Percentiles rank a stretch among this genome's conserved stretches.
phyloP scores from a whole-genome alignment of 2,329 filamentous ascomycete species.

The Epichloe aotearoae region DNA sequence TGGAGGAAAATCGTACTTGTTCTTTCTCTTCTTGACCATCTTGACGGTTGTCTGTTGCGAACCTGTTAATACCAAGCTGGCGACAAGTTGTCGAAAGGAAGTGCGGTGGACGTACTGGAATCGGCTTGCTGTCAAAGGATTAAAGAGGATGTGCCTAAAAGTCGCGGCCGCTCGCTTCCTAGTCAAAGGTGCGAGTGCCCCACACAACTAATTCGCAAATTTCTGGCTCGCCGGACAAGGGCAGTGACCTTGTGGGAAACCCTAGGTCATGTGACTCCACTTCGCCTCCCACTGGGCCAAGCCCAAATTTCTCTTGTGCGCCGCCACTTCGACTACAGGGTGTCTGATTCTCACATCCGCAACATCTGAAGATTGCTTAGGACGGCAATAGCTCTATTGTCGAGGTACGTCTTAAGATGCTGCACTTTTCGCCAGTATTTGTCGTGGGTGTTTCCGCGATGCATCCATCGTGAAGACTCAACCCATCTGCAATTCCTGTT shows the following conservation, averaged over 20 bases:
- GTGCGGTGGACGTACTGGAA: constrained; percentile 7
- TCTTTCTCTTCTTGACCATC: constrained; percentile 63
- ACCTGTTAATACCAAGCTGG: constrained; percentile 19
- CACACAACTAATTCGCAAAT: constrained; percentile 7
- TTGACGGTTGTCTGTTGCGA: constrained; percentile 42
- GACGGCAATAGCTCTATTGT: constrained; percentile 48
- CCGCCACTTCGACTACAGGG: constrained; percentile 16
- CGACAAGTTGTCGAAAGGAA: constrained; percentile 11
- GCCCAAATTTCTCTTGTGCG: constrained; percentile 16
- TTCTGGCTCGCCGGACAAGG: constrained; percentile 7
- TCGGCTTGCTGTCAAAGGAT: not conserved
- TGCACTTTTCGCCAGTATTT: constrained; percentile 19
- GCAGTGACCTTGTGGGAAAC: constrained; percentile 10
- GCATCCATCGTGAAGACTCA: constrained; percentile 19
- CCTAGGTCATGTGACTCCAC: constrained; percentile 15
- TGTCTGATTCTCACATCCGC: constrained; percentile 19
- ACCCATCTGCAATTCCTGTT: not conserved
- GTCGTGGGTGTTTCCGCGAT: constrained; percentile 16
- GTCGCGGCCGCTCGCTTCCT: constrained; percentile 6
- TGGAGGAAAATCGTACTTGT: constrained; percentile 37
- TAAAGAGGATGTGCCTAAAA: constrained; percentile 6
- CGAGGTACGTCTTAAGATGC: constrained; percentile 48
- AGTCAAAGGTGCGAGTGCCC: constrained; percentile 2
- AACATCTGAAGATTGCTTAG: constrained; percentile 49
- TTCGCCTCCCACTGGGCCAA: constrained; percentile 5